Conservation (phyloP, 2,329 filamentous ascomycete genomes). For the Neocatenulostroma microsporum region DNA sequence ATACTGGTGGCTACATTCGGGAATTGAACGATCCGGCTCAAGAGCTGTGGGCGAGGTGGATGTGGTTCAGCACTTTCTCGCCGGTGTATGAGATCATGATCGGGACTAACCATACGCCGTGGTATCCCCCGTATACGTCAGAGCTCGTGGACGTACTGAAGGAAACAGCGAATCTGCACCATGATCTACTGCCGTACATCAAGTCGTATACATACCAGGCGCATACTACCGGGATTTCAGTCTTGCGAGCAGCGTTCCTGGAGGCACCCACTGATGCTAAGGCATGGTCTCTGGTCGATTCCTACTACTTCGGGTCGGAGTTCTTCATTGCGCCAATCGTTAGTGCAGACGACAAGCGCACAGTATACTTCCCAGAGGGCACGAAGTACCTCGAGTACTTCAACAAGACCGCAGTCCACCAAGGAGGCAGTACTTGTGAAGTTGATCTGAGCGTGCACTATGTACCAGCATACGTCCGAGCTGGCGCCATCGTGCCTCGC, state of each 20-base stretch:
- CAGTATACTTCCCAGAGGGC: slow-evolving; percentile 29
- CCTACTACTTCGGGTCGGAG: slow-evolving; percentile 30
- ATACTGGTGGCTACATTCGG: slow-evolving; percentile 2
- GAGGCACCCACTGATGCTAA: slow-evolving; percentile 25
- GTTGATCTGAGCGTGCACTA: slow-evolving; percentile 18
- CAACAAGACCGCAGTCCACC: slow-evolving; percentile 22
- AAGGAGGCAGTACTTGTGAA: slow-evolving; percentile 17
- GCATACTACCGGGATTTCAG: slow-evolving; percentile 25
- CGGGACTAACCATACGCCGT: slow-evolving; percentile 17
- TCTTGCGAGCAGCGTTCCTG: slow-evolving; percentile 31
- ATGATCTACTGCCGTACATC: slow-evolving; percentile 29
- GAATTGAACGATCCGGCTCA: neutral
- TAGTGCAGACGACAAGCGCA: slow-evolving; percentile 18
- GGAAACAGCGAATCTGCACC: slow-evolving; percentile 27
- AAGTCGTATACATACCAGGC: slow-evolving; percentile 26
- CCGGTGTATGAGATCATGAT: slow-evolving; percentile 2
- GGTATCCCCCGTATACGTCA: slow-evolving; percentile 28
- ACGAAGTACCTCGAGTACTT: slow-evolving; percentile 29
- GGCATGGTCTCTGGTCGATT: slow-evolving; percentile 21
- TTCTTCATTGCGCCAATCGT: slow-evolving; percentile 32
- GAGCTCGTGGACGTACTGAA: slow-evolving; percentile 26
- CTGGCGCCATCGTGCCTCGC: slow-evolving; percentile 28
- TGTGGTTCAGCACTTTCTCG: slow-evolving; percentile 5
- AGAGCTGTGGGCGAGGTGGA: slow-evolving; percentile 1
- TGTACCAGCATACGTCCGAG: slow-evolving; percentile 28